Evolutionary conservation across 108 stramenopile genomes (phyloP).

Genomic region (Nitzschia palea): DNA sequence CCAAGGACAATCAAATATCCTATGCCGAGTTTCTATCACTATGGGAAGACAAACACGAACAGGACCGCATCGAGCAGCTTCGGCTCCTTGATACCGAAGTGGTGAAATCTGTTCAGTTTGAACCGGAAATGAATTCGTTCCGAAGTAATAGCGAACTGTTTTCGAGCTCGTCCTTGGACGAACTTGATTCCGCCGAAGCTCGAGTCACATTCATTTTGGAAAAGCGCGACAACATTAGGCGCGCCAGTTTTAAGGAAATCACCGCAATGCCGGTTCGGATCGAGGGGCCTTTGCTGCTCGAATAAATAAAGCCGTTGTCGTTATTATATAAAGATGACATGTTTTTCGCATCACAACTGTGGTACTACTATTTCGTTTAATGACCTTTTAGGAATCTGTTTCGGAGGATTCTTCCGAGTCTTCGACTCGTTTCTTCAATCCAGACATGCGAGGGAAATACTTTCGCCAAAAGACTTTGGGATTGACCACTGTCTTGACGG

Average conservation of each 20-base stretch:
- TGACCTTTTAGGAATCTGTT: not conserved
- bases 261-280: not conserved
- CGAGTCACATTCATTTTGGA: constrained; percentile 2
- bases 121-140: constrained; percentile 9
- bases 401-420: not conserved
- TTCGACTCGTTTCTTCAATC: constrained; percentile 26
- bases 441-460: constrained; percentile 47
- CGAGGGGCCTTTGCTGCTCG: no score
- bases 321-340: not conserved
- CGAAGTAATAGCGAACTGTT: constrained; percentile 5
- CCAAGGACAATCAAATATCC: constrained; percentile 78
- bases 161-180: not conserved
- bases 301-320: not conserved
- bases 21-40: constrained; percentile 53
- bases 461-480: constrained; percentile 50
- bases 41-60: constrained; percentile 41
- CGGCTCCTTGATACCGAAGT: constrained; percentile 23
- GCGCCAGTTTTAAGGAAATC: constrained; percentile 1
- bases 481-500: constrained; percentile 46
- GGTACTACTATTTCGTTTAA: not conserved
- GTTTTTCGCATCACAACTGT: not conserved
- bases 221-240: constrained; percentile 5
- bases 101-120: not conserved
- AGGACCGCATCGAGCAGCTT: constrained; percentile 19
- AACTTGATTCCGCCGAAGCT: constrained; percentile 7